Base-by-base conservation (phyloP, 75 land plant genomes). In the Pinus taeda region DNA sequence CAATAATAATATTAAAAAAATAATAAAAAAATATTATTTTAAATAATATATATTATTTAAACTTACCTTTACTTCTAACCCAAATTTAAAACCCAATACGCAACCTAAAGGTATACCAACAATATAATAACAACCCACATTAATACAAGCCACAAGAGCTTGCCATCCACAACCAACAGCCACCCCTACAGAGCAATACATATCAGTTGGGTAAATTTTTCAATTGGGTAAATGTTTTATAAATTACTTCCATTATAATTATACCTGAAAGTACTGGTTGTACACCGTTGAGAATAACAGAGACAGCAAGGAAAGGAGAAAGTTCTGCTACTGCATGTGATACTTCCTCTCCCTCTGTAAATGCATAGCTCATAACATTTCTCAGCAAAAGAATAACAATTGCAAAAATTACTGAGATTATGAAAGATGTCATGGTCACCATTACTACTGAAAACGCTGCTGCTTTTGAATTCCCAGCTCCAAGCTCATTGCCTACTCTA, bases 131-230 rank as follows among this genome's bases (percentile, higher is more conserved):
- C 88, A 88, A 4, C 75, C 86, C 3, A 91, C 79, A 70, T 93
- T 93, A 21, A 88, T 88, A 15, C 74, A 75, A 0, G 94, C 91
- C 13, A 86, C 88, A 39, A 83, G 36, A 64, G 88, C 76, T 85
- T 93, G 95, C 95, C 94, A 91, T 74, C 94, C 94, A 62, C 87
- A 83, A 55, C 95, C 95, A 21, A 93, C 60, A 4, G 87, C 93
- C 22, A 90, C 90, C 15, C 90, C 88, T 45, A 11, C 53, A 45
- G 0, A 45, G 9, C 0, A 45, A 45, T 45, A 45, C 53, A 45
- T 45, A 45, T 45, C 9, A 45, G 53, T 45, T 6, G 53, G 4
- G 0, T 42, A 4, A 42, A 42, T 42, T 42, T 42, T 42, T 42
- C 45, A 42, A 42, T 42, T 4, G 6, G 45, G 53, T 45, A 45